Conservation (phyloP, 2,329 filamentous ascomycete genomes). For the Ploettnerulaceae sp. region DNA sequence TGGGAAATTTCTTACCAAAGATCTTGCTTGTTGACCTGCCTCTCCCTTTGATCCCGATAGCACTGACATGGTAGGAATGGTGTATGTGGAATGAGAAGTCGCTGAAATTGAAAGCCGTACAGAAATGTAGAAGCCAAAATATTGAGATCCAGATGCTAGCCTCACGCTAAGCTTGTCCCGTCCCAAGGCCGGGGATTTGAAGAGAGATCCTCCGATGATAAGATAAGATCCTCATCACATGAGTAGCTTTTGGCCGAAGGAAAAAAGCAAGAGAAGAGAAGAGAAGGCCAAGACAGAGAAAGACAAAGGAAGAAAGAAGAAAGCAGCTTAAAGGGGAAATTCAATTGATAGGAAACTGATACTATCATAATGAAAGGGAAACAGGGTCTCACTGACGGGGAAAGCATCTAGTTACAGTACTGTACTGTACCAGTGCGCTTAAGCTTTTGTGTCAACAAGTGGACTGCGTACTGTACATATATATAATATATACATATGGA, state of each 20-base stretch:
- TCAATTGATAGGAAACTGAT: too few relatives aligned
- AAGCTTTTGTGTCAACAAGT: too few relatives aligned
- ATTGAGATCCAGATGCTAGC: not conserved
- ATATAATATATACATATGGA: too few relatives aligned
- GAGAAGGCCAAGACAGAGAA: too few relatives aligned
- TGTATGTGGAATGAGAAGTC: not conserved
- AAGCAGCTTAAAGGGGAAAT: too few relatives aligned
- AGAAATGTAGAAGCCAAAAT: not conserved
- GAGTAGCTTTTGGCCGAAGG: not conserved
- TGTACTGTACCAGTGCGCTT: too few relatives aligned
- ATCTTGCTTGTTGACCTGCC: slow-evolving; percentile 30
- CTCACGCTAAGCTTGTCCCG: not conserved
- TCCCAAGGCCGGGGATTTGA: not conserved
- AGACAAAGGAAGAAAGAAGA: too few relatives aligned
- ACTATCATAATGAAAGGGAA: too few relatives aligned
- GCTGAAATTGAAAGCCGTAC: not conserved
- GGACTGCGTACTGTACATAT: too few relatives aligned
- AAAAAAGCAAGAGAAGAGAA: not conserved
- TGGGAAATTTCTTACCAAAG: slow-evolving; percentile 28
- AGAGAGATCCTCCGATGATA: slow-evolving; percentile 8
- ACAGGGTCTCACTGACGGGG: too few relatives aligned
- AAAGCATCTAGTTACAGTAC: too few relatives aligned
- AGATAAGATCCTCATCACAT: not conserved
- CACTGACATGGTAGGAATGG: slow-evolving; percentile 27
- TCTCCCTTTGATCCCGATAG: slow-evolving; percentile 28